Evolutionary conservation across 2,329 filamentous ascomycete genomes (phyloP).

Genomic region (Claviceps sp.): DNA sequence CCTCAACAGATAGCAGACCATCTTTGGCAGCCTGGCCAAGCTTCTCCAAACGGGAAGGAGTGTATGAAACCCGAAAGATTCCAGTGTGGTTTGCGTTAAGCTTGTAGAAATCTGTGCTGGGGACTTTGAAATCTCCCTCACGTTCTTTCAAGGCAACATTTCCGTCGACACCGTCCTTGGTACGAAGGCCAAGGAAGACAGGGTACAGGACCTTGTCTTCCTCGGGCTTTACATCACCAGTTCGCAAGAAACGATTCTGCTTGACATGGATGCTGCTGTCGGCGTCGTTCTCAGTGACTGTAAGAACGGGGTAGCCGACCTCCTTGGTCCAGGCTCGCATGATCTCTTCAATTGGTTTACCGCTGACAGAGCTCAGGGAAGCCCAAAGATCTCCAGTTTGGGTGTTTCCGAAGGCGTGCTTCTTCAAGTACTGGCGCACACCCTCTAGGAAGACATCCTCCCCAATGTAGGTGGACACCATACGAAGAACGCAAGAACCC

Average conservation of each 20-base stretch:
- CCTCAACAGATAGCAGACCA: slow-evolving; percentile 64
- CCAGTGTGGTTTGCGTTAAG: slow-evolving; percentile 89
- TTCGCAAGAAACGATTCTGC: slow-evolving; percentile 90
- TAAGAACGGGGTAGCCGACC: slow-evolving; percentile 83
- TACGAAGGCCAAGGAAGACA: slow-evolving; percentile 75
- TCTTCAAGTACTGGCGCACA: slow-evolving; percentile 81
- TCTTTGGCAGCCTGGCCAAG: slow-evolving; percentile 72
- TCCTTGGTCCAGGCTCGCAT: slow-evolving; percentile 98
- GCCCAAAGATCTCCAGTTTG: slow-evolving; percentile 84
- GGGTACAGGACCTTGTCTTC: slow-evolving; percentile 83
- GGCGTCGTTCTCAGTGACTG: slow-evolving; percentile 53
- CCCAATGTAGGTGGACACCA: slow-evolving; percentile 92
- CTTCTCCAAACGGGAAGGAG: slow-evolving; percentile 70
- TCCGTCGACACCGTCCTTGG: slow-evolving; percentile 71
- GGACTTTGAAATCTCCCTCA: slow-evolving; percentile 64
- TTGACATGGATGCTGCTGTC: slow-evolving; percentile 69
- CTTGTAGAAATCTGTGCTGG: slow-evolving; percentile 83
- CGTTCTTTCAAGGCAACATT: slow-evolving; percentile 29
- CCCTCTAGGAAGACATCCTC: slow-evolving; percentile 90
- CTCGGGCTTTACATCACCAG: slow-evolving; percentile 83
- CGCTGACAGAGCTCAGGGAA: slow-evolving; percentile 74
- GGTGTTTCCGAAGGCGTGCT: slow-evolving; percentile 94
- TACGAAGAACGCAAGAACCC: slow-evolving; percentile 86
- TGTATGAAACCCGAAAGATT: slow-evolving; percentile 83
- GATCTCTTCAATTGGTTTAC: slow-evolving; percentile 77